A percentile compares a stretch with the other conserved stretches of the same genome.
Conservation (phyloP, 805 yeast species). For the Zygosaccharomyces kombuchaensis region DNA sequence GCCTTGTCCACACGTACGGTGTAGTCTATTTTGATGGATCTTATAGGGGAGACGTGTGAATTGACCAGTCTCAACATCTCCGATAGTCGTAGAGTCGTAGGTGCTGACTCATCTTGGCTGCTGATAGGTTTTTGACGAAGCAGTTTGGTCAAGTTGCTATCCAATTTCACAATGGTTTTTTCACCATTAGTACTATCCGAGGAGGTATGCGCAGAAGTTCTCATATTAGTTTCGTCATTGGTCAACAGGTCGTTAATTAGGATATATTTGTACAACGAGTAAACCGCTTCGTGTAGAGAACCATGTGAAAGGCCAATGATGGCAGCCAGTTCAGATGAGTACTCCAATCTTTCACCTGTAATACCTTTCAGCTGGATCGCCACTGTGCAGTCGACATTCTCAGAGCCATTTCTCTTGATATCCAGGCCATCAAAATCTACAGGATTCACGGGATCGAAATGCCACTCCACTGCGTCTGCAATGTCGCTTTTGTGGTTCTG, state of each 20-base stretch:
- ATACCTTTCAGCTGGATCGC: constrained; percentile 77
- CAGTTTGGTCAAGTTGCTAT: constrained; percentile 41
- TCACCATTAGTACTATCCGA: constrained; percentile 40
- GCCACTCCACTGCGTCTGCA: constrained; percentile 71
- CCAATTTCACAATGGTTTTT: constrained; percentile 49
- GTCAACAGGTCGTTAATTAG: constrained; percentile 56
- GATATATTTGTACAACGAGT: constrained; percentile 73
- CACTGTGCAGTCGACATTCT: constrained; percentile 61
- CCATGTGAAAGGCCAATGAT: constrained; percentile 74
- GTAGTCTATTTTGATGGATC: constrained; percentile 75
- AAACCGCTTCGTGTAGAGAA: constrained; percentile 82
- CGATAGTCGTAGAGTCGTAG: constrained; percentile 41
- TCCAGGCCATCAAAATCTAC: constrained; percentile 85
- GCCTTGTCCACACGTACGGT: constrained; percentile 72
- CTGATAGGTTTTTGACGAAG: constrained; percentile 27
- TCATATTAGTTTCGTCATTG: constrained; percentile 19
- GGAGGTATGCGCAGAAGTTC: constrained; percentile 9
- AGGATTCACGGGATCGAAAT: constrained; percentile 52
- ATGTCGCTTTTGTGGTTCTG: constrained; percentile 27
- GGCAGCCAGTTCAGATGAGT: constrained; percentile 61
- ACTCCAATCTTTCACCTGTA: constrained; percentile 56
- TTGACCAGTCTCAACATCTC: constrained; percentile 42
- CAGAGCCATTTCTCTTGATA: constrained; percentile 71
- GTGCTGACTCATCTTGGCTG: constrained; percentile 8
- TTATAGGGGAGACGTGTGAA: constrained; percentile 64